Evolutionary conservation across 768 basidiomycete genomes (phyloP), one percentile per base, ranked within the genome.

Genomic region (Leucosporidium creatinivorum): DNA sequence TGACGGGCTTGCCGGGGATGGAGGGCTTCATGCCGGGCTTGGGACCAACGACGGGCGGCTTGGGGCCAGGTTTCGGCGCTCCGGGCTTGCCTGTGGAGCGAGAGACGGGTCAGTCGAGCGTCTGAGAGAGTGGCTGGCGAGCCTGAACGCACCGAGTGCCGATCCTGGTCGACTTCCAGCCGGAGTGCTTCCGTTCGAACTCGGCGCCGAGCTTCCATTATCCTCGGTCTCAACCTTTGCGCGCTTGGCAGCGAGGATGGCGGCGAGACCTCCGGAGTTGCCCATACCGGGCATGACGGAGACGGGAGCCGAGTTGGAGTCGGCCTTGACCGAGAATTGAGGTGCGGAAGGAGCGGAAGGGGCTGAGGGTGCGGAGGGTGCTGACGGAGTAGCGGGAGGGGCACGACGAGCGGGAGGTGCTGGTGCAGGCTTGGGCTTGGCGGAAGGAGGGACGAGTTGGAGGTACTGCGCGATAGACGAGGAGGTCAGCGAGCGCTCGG

Each of bases 271-370:
- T 13, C 69, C 73, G 5, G 23, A 1, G 65, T 55, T 47, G 56
- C 70, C 82, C 83, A 89, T 85, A 0, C 89, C 88, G 4, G 89
- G 89, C 78, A 91, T 90, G 9, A 91, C 89, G 5, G 89, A 84
- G 4, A 89, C 81, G 0, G 90, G 90, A 74, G 87, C 89, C 0
- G 88, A 87, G n/a, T 81, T 82, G 0, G 82, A 81, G 65, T 89
- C 80, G 3, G 87, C 86, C 5, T 56, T 52, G 15, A 23, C 56
- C 3, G 26, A 36, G 12, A 47, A 10, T 62, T 82, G 77, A 4
- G 79, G 68, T 9, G 73, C 76, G 7, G 70, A 57, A 2, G 75
- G 64, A 30, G 76, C 77, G 31, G 62, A 49, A 23, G 73, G 73
- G 0, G 39, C 39, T 0, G 83, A 77, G 73, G 76, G 48, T 10